A percentile compares a stretch with the other conserved stretches of the same genome.
These are phyloP conservation scores for Mycena kentingensis DNA, from an alignment of 768 basidiomycete genomes.

Conservation along the genomic window DNA sequence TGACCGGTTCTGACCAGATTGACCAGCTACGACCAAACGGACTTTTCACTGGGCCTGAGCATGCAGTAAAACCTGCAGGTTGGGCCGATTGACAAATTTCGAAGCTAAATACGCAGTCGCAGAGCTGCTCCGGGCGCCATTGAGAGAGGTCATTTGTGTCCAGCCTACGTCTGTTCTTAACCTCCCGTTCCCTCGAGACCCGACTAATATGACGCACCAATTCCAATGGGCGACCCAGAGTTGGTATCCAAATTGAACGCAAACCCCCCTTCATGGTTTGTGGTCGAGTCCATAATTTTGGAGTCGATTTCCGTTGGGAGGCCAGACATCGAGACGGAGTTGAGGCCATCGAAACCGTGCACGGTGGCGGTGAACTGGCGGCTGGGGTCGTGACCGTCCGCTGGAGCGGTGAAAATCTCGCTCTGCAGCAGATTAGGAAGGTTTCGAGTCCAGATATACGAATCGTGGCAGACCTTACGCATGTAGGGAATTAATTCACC, in stretches of 20 bases:
- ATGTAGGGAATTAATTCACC: conserved; percentile 23
- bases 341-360: conserved; percentile 30
- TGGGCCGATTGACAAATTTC: conserved; percentile 25
- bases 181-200: background rate
- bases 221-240: conserved; percentile 32
- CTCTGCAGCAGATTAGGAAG: conserved; percentile 17
- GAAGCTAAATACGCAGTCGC: conserved; percentile 30
- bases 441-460: too few species aligned
- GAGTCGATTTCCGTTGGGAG: conserved; percentile 25
- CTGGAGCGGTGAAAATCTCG: conserved; percentile 29
- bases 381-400: conserved; percentile 31
- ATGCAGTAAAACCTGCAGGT: conserved; percentile 29
- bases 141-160: conserved; percentile 19
- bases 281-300: conserved; percentile 28
- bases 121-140: conserved; percentile 24
- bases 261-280: conserved; percentile 20
- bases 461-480: conserved; percentile 13
- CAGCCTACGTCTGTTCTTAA: conserved; percentile 20
- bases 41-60: too few species aligned
- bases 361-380: conserved; percentile 29
- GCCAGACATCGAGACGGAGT: conserved; percentile 25
- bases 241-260: conserved; percentile 27
- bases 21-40: too few species aligned
- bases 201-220: conserved; percentile 24
- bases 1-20: too few species aligned